Conservation (phyloP, 2,329 filamentous ascomycete genomes). For the Tetracladium maxilliforme region DNA sequence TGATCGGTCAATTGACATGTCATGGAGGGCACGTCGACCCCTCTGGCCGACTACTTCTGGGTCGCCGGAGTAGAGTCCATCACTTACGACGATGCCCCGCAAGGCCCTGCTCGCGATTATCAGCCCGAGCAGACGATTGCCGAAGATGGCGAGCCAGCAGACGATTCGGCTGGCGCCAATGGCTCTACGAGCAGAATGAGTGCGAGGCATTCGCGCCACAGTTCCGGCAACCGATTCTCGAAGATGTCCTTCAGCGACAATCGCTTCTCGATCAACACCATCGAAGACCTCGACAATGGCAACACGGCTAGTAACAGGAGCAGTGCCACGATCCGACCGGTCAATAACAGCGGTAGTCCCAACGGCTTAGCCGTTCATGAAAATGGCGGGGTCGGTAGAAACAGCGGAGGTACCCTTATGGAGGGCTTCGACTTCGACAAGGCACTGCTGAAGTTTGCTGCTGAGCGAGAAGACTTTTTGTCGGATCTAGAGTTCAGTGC, state of each 20-base stretch:
- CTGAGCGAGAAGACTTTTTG: slow-evolving; percentile 85
- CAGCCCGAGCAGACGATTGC: slow-evolving; percentile 42
- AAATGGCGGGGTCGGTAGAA: slow-evolving; percentile 6
- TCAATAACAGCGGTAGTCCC: slow-evolving; percentile 8
- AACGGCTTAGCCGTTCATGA: slow-evolving; percentile 6
- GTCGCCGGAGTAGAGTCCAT: slow-evolving; percentile 58
- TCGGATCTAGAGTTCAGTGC: slow-evolving; percentile 84
- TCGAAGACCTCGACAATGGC: slow-evolving; percentile 37
- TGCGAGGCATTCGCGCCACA: slow-evolving; percentile 45
- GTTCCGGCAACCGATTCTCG: slow-evolving; percentile 42
- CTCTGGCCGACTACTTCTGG: slow-evolving; percentile 64
- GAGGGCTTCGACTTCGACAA: slow-evolving; percentile 84
- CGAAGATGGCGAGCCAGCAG: slow-evolving; percentile 44
- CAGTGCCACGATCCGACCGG: slow-evolving; percentile 47
- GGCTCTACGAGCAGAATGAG: slow-evolving; percentile 10
- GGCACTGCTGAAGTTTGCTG: slow-evolving; percentile 84
- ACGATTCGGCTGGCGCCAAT: slow-evolving; percentile 9
- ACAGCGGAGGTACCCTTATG: slow-evolving; percentile 16
- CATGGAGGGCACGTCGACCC: slow-evolving; percentile 34
- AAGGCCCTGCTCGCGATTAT: slow-evolving; percentile 10
- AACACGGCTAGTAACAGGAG: slow-evolving; percentile 49
- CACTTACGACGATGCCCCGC: slow-evolving; percentile 27
- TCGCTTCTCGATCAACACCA: slow-evolving; percentile 34
- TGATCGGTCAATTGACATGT: slow-evolving; percentile 7
- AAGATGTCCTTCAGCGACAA: slow-evolving; percentile 33